phyloP scores from a whole-genome alignment of 345 rosid species.

The Durio zibethinus region DNA sequence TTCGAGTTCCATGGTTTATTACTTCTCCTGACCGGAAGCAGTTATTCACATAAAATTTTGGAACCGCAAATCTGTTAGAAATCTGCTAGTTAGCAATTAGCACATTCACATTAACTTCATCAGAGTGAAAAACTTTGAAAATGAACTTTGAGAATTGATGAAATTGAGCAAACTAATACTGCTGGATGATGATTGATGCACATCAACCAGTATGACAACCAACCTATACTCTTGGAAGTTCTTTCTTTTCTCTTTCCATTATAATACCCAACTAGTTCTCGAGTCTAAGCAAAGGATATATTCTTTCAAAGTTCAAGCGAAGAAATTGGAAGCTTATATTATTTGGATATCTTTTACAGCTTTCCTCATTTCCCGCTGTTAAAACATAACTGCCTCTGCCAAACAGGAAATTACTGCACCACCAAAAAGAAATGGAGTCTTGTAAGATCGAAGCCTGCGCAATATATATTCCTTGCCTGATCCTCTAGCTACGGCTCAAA shows the following conservation, averaged over 20 bases:
- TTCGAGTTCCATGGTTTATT: background rate
- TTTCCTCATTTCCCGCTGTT: background rate
- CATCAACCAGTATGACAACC: background rate
- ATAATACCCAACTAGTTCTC: background rate
- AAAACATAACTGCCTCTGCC: too few relatives aligned
- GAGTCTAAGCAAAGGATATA: constrained; percentile 10
- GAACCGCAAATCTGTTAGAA: background rate
- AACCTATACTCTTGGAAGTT: too few relatives aligned
- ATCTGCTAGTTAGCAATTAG: background rate
- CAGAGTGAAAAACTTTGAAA: background rate
- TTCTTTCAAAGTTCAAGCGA: background rate
- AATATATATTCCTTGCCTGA: too few relatives aligned
- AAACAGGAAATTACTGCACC: too few relatives aligned
- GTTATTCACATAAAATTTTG: background rate
- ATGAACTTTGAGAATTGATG: too few relatives aligned
- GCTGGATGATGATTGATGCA: background rate
- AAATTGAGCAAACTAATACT: background rate
- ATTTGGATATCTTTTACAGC: background rate
- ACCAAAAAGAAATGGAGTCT: too few relatives aligned
- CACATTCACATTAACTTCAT: background rate
- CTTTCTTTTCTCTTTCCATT: background rate
- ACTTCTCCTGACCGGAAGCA: background rate
- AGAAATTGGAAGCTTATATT: background rate
- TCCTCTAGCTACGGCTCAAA: too few relatives aligned
- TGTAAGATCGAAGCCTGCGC: too few relatives aligned